phyloP scores from a whole-genome alignment of 2,329 filamentous ascomycete genomes.

The Sclerotinia sclerotiorum region DNA sequence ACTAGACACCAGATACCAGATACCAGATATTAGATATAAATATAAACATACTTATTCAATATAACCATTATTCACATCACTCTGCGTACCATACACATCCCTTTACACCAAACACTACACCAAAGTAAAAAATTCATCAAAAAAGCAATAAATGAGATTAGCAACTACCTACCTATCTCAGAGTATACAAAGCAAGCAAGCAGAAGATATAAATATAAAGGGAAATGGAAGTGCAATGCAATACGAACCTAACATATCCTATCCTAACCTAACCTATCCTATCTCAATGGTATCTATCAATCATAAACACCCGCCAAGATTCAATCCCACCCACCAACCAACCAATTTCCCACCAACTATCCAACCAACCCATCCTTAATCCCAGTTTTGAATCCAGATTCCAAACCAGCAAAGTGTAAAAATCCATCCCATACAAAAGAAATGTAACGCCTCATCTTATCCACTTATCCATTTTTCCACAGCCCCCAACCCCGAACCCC shows the following conservation, averaged over 20 bases:
- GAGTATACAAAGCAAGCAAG: not conserved
- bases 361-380: not conserved
- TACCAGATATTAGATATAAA: no score
- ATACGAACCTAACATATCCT: no score
- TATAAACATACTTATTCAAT: no score
- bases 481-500: not conserved
- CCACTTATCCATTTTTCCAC: no score
- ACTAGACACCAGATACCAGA: no score
- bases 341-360: not conserved
- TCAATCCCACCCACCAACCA: not conserved
- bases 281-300: conserved; percentile 17
- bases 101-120: no score
- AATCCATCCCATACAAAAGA: not conserved
- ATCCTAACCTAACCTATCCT: not conserved
- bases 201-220: not conserved
- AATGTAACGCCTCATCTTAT: not conserved
- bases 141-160: not conserved
- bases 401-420: not conserved
- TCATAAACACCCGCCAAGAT: not conserved
- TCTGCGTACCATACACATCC: no score
- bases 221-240: not conserved
- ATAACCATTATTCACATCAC: no score
- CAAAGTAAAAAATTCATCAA: not conserved
- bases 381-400: not conserved
- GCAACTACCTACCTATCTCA: not conserved